Conservation (phyloP, 1,284 basidiomycete genomes). For the Chalciporus sp. region DNA sequence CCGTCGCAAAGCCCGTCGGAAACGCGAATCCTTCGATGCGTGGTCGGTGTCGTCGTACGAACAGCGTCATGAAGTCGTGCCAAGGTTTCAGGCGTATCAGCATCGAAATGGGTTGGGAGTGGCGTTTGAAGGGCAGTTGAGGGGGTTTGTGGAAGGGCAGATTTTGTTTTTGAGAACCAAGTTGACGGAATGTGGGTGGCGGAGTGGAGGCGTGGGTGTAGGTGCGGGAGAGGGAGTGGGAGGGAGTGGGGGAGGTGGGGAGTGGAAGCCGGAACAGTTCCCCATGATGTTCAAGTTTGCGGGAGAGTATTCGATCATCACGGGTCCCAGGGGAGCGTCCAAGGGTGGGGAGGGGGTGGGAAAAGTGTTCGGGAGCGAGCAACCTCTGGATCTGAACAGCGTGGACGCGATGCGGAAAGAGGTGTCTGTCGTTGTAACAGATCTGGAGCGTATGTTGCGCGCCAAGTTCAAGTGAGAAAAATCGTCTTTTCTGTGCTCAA, state of each 20-base stretch:
- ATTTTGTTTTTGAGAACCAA: constrained; percentile 25
- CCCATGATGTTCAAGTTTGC: constrained; percentile 48
- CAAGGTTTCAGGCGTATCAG: constrained; percentile 22
- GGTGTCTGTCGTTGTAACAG: constrained; percentile 15
- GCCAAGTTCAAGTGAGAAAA: constrained; percentile 42
- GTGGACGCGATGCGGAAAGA: constrained; percentile 22
- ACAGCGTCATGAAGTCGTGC: constrained; percentile 3
- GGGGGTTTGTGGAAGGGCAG: constrained; percentile 28
- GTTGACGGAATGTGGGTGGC: neutral
- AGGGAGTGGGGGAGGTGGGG: neutral
- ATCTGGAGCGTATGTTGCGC: constrained; percentile 14
- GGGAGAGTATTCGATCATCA: constrained; percentile 57
- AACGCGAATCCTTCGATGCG: neutral
- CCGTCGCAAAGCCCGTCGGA: constrained; percentile 11
- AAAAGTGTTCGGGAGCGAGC: no score
- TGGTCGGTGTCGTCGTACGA: no score
- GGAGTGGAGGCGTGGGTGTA: neutral
- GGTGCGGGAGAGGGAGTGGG: neutral
- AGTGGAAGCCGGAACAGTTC: neutral
- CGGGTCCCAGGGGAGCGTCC: constrained; percentile 41
- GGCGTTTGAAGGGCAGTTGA: constrained; percentile 21
- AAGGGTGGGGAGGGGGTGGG: constrained; percentile 25
- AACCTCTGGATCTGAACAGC: neutral
- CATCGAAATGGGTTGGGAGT: constrained; percentile 17
- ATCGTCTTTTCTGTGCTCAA: neutral